phyloP scores from a whole-genome alignment of 1,284 basidiomycete genomes.

The Anthracocystis setariae region DNA sequence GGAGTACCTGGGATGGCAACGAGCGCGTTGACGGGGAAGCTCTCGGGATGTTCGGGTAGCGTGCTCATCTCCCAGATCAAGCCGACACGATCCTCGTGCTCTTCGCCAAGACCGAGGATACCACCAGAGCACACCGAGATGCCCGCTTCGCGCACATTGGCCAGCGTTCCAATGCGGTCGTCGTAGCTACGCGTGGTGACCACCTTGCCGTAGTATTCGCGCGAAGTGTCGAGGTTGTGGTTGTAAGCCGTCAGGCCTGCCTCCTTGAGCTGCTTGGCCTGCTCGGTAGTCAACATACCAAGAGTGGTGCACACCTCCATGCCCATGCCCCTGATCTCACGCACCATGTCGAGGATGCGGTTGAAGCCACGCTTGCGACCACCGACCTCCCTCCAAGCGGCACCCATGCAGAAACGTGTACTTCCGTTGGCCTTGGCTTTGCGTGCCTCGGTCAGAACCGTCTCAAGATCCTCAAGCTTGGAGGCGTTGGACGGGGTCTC shows the following conservation, averaged over 20 bases:
- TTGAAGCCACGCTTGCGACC: constrained; percentile 95
- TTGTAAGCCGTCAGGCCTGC: constrained; percentile 98
- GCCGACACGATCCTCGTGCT: constrained; percentile 88
- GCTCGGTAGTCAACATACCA: constrained; percentile 93
- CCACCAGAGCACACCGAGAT: constrained; percentile 98
- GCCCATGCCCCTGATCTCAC: constrained; percentile 70
- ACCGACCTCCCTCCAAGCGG: constrained; percentile 96
- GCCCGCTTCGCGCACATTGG: constrained; percentile 89
- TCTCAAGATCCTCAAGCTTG: constrained; percentile 87
- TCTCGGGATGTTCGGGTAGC: constrained; percentile 94
- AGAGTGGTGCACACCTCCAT: constrained; percentile 91
- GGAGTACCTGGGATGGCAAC: constrained; percentile 75
- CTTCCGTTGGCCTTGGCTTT: constrained; percentile 95
- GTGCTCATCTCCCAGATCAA: constrained; percentile 91
- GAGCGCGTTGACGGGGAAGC: constrained; percentile 97
- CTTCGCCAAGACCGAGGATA: constrained; percentile 92
- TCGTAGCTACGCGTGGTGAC: constrained; percentile 96
- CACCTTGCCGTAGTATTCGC: constrained; percentile 94
- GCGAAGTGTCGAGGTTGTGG: constrained; percentile 96
- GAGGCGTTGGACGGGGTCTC: constrained; percentile 88
- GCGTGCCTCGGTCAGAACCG: constrained; percentile 79
- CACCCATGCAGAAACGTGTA: constrained; percentile 98
- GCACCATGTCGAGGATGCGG: constrained; percentile 91
- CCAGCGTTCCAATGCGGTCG: constrained; percentile 88
- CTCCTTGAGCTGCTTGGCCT: constrained; percentile 85